Conservation (phyloP, 805 yeast species). For the Ascoidea asiatica region DNA sequence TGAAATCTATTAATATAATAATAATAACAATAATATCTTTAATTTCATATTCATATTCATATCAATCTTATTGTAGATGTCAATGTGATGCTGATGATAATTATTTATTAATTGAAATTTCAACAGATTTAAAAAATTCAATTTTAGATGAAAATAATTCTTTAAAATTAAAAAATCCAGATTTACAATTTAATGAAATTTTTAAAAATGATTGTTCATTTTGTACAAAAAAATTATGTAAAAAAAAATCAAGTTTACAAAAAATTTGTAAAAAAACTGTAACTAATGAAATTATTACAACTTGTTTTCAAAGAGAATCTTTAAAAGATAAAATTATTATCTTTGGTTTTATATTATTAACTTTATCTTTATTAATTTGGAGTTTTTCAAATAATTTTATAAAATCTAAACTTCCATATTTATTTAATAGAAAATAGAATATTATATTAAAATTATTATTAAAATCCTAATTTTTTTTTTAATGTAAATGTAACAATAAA, state of each 20-base stretch:
- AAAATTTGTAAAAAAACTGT: not conserved
- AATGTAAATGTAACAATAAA: slow-evolving; percentile 58
- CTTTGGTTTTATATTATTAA: not conserved
- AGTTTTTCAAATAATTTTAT: too few species aligned
- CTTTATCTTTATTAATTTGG: not conserved
- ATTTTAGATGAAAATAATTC: too few species aligned
- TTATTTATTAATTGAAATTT: not conserved
- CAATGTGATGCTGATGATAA: not conserved
- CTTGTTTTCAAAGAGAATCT: not conserved
- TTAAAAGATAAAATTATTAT: not conserved
- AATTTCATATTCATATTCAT: not conserved
- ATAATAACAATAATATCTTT: too few species aligned
- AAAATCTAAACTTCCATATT: too few species aligned
- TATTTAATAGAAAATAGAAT: too few species aligned
- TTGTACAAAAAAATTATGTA: not conserved
- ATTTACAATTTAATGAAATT: not conserved
- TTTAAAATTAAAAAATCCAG: not conserved
- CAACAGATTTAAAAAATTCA: not conserved
- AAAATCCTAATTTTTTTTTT: slow-evolving; percentile 15
- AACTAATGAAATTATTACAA: not conserved
- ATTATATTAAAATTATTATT: too few species aligned
- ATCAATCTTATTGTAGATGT: not conserved
- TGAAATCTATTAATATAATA: too few species aligned
- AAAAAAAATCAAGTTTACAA: not conserved
- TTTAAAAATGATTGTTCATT: not conserved